These are phyloP conservation scores for Nakazawaea holstii DNA, from an alignment of 805 yeast genomes.

Conservation along the genomic window DNA sequence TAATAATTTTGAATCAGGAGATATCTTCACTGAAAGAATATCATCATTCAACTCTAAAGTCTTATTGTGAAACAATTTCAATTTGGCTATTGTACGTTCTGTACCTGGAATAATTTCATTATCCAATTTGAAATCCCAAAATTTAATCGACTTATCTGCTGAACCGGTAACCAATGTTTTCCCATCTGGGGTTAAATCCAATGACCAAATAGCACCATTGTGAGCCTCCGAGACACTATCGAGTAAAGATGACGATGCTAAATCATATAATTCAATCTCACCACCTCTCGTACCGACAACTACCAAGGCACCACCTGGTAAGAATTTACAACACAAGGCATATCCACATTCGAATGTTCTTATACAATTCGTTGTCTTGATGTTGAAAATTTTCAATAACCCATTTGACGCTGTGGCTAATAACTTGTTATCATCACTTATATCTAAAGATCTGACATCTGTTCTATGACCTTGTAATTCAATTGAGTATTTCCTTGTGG, in stretches of 20 bases:
- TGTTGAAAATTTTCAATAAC: conserved; percentile 82
- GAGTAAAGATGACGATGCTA: conserved; percentile 72
- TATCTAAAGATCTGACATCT: conserved; percentile 78
- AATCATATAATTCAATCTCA: conserved; percentile 74
- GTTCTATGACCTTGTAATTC: conserved; percentile 85
- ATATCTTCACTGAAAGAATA: conserved; percentile 69
- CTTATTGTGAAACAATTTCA: conserved; percentile 67
- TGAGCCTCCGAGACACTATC: conserved; percentile 73
- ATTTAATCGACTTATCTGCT: conserved; percentile 84
- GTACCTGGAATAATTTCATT: conserved; percentile 72
- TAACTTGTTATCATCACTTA: conserved; percentile 75
- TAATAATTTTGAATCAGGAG: conserved; percentile 71
- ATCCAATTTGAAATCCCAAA: conserved; percentile 78
- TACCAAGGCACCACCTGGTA: conserved; percentile 88
- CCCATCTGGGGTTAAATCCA: conserved; percentile 85
- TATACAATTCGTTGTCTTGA: conserved; percentile 65
- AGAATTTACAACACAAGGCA: conserved; percentile 69
- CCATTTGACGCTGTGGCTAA: conserved; percentile 92
- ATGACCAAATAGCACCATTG: conserved; percentile 81
- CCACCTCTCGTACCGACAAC: conserved; percentile 90
- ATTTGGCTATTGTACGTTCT: conserved; percentile 36
- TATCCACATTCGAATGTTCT: conserved; percentile 89
- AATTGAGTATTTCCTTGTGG: conserved; percentile 46
- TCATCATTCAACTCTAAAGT: conserved; percentile 87
- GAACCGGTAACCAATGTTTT: conserved; percentile 84